Evolutionary conservation across 352 stramenopile genomes (phyloP), one percentile per base, ranked within the genome.

Genomic region (Pythium biforme): DNA sequence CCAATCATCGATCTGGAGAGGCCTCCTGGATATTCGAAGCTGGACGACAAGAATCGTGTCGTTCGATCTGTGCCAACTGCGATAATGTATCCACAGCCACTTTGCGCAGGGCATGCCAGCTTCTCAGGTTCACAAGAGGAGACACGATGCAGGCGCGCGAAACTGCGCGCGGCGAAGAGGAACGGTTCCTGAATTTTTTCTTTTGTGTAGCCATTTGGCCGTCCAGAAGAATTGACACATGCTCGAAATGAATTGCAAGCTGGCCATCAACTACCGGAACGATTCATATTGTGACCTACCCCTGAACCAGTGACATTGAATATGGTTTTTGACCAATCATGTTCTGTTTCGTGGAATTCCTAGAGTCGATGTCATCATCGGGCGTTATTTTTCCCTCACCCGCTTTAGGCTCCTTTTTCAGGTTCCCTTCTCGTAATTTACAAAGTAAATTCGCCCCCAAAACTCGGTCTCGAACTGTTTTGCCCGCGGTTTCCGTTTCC

Each of bases 311-410:
- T 58, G n/a, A 10, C 25, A 40, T 6, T 63, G n/a, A 9, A 20
- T 40, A 55, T n/a, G 5, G 17, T n/a, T 66, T 88, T 83, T 74
- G 59, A 26, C 79, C 69, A 90, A 90, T 88, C 48, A 61, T 19
- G 20, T 0, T 23, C 41, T 79, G 70, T 76, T 85, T 86, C 81
- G 81, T 90, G 81, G 76, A 81, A 49, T 37, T 40, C 14, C 8
- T 23, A 29, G 40, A 48, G 20, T 23, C 40, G 45, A 65, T 61
- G 39, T 64, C 59, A 53, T 59, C 40, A 64, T 57, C 57, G 34
- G 31, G 22, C 29, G 33, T 54, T 31, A 58, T 57, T 56, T 62
- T 46, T 56, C 52, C 19, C 17, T 37, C 10, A 12, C 20, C 14
- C 1, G 4, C 37, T 22, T 55, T 12, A 45, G 11, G 14, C 19